Base-by-base conservation (phyloP, 495 filamentous ascomycete genomes). In the Daldinia concentrica region DNA sequence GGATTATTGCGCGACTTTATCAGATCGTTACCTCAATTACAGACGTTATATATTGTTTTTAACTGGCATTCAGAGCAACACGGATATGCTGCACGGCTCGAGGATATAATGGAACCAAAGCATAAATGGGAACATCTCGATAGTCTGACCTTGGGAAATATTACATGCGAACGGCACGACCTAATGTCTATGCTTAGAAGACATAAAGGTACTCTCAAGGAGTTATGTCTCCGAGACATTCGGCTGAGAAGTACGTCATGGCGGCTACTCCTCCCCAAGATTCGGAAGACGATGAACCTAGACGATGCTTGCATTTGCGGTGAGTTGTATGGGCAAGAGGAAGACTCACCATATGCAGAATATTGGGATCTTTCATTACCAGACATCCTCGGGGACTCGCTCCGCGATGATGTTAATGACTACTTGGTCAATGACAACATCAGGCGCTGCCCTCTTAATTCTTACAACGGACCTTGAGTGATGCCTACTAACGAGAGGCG, bases 151-250 rank as follows among this genome's bases (percentile, higher is more conserved):
- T 26, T 73, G 34, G 60, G 56, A 11, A 58, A 50, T 19, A 61
- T 69, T 26, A 59, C 43, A 6, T 73, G 70, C 39, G 61, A 69
- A 59, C 65, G 65, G 32, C 60, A 62, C 6, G 70, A 61, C n/a
- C 50, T 73, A 8, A 61, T 69, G 60, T 64, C 70, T 6, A 55
- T 73, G 36, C 51, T 73, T 9, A 65, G 37, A 51, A 69, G 64
- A 45, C 70, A 73, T 9, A 73, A 58, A 19, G 22, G 26, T 6
- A 72, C 58, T 8, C 45, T 72, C 2, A 59, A 50, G 14, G 36
- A 50, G 3, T 27, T 73, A 51, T 69, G 65, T 36, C 39, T 73
- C 17, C 55, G 36, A 15, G 48, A 69, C 26, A 69, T 69, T 4
- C 8, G 6, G 24, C 50, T 73, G 1, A 50, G 50, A 12, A 50